phyloP scores from a whole-genome alignment of 2,329 filamentous ascomycete genomes.

The Beauveria sp. region DNA sequence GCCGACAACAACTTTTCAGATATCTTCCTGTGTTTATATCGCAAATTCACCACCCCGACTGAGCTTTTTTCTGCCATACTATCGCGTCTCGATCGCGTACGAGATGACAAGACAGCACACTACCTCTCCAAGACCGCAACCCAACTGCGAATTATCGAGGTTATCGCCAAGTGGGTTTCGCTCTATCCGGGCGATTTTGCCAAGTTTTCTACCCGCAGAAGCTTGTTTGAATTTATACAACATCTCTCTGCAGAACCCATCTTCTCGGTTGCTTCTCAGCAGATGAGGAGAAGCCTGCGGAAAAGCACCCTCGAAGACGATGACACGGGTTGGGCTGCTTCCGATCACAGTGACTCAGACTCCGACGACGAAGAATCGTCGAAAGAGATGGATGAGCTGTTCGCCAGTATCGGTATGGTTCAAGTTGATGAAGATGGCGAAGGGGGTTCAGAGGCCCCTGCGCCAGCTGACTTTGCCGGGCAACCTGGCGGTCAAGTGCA shows the following conservation, averaged over 20 bases:
- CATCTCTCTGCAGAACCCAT: conserved; percentile 70
- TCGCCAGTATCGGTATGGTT: conserved; percentile 37
- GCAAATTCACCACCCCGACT: conserved; percentile 80
- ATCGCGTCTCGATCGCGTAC: conserved; percentile 62
- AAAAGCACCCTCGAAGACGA: conserved; percentile 72
- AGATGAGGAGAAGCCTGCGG: conserved; percentile 75
- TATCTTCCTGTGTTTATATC: conserved; percentile 86
- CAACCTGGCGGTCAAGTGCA: conserved; percentile 41
- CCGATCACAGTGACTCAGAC: conserved; percentile 48
- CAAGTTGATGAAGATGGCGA: conserved; percentile 40
- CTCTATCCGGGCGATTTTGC: conserved; percentile 92
- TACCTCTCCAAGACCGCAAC: conserved; percentile 71
- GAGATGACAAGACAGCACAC: conserved; percentile 56
- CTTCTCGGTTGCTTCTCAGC: conserved; percentile 75
- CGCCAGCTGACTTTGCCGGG: conserved; percentile 28
- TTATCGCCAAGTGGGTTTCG: conserved; percentile 82
- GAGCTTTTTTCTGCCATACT: conserved; percentile 73
- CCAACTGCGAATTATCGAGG: conserved; percentile 75
- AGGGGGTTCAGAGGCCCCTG: conserved; percentile 32
- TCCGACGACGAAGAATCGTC: conserved; percentile 27
- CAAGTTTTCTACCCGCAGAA: conserved; percentile 61
- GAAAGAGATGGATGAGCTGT: conserved; percentile 32
- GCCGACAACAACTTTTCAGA: conserved; percentile 83
- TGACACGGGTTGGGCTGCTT: conserved; percentile 85
- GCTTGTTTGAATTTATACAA: conserved; percentile 66